A percentile compares a stretch with the other conserved stretches of the same genome.
Conservation (phyloP, 2,329 filamentous ascomycete genomes). For the Pyrenochaeta sp. region DNA sequence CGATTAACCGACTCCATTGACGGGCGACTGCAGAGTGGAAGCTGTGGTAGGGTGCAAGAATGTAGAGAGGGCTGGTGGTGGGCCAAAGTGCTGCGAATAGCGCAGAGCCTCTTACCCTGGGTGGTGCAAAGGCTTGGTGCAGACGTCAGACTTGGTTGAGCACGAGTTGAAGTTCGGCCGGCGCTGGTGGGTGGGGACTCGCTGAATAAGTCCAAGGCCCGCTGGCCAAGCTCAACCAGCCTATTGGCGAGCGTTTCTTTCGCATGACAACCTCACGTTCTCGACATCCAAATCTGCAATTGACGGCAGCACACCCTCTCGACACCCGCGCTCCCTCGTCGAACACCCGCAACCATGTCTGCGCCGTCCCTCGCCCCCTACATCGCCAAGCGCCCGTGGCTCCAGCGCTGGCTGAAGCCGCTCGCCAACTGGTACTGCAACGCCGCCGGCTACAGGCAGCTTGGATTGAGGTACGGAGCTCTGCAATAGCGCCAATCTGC, state of each 20-base stretch:
- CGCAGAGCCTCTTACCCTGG: neutral
- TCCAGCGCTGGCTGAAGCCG: slow-evolving; percentile 79
- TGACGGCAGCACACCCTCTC: slow-evolving; percentile 36
- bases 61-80: neutral
- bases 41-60: slow-evolving; percentile 8
- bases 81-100: slow-evolving; percentile 6
- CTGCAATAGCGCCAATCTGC: neutral
- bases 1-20: slow-evolving; percentile 54
- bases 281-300: slow-evolving; percentile 32
- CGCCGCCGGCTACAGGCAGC: slow-evolving; percentile 89
- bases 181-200: slow-evolving; percentile 14
- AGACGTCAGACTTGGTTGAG: slow-evolving; percentile 24
- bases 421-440: slow-evolving; percentile 88
- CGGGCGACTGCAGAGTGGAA: slow-evolving; percentile 22
- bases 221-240: slow-evolving; percentile 21
- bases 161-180: slow-evolving; percentile 21
- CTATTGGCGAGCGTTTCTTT: slow-evolving; percentile 29
- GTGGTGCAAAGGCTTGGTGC: slow-evolving; percentile 12
- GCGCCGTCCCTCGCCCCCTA: slow-evolving; percentile 77
- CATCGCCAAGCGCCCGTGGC: slow-evolving; percentile 85
- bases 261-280: slow-evolving; percentile 28
- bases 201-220: slow-evolving; percentile 15
- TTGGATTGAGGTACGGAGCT: slow-evolving; percentile 80
- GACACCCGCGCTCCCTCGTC: slow-evolving; percentile 27
- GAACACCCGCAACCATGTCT: slow-evolving; percentile 65